phyloP scores from a whole-genome alignment of 306 rosid genomes.

The apple (Malus domestica) region ASM211411v1 NC_041790.1:5976001-5976500 shows the following conservation, averaged over 20 bases:
- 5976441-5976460: constrained; percentile 77
- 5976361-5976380: constrained; percentile 95
- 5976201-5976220: neutral
- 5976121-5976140: neutral
- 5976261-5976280: neutral
- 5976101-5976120: constrained; percentile 32
- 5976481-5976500: constrained; percentile 74
- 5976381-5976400: constrained; percentile 91
- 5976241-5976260: neutral
- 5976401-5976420: constrained; percentile 79
- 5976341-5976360: constrained; percentile 76
- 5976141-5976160: neutral
- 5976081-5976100: constrained; percentile 93
- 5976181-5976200: neutral
- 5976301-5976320: neutral
- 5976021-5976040: constrained; percentile 86
- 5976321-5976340: constrained; percentile 8
- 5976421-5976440: constrained; percentile 70
- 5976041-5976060: constrained; percentile 95
- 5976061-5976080: constrained; percentile 89
- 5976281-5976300: neutral
- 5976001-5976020: constrained; percentile 89
- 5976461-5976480: constrained; percentile 84
- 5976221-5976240: neutral
- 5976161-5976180: neutral